Evolutionary conservation across 768 basidiomycete genomes (phyloP), one percentile per base, ranked within the genome.

Genomic region (Suillus weaverae): DNA sequence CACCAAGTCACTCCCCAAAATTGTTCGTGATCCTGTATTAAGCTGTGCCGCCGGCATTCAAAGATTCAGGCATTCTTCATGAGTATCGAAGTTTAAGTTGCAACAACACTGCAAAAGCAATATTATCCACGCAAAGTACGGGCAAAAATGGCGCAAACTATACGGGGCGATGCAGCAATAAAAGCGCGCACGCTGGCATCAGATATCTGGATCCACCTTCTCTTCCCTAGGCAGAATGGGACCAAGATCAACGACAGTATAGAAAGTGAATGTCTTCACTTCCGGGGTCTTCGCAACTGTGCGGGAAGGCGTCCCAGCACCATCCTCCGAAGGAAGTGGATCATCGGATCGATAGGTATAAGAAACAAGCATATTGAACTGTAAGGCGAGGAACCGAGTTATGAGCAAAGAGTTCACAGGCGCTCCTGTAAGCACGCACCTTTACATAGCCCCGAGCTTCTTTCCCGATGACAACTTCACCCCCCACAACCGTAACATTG

Each of bases 311-410:
- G 77, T 80, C 60, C 70, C 80, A 32, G 84, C 84, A 60, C 85
- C 86, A 66, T 86, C 84, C 61, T 89, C 88, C 1, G 86, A 84
- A 16, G 86, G 85, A 3, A 86, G 81, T 30, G 88, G 84, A 66
- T 97, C 96, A 71, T 99, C 97, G 0, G 94, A 90, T 39, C 91
- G 86, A 74, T 99, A 99, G 0, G 95, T 97, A 76, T 94, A 98
- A 3, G 94, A 87, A 2, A 99, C 90, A 66, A 95, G 85, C 86
- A 99, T 89, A 70, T 95, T 95, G 75, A 95, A 95, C 96, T 98
- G 74, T 14, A 5, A 55, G 20, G 48, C 39, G n/a, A 59, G 10
- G 13, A 9, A 18, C 51, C 38, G 41, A 67, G 32, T 65, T 65
- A 51, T 18, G 9, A 32, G 20, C 4, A 39, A 36, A 11, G 38